Percentiles rank a stretch among this genome's conserved stretches.
phyloP scores from a whole-genome alignment of 2,329 filamentous ascomycete genomes.

The Pseudogymnoascus sp. region DNA sequence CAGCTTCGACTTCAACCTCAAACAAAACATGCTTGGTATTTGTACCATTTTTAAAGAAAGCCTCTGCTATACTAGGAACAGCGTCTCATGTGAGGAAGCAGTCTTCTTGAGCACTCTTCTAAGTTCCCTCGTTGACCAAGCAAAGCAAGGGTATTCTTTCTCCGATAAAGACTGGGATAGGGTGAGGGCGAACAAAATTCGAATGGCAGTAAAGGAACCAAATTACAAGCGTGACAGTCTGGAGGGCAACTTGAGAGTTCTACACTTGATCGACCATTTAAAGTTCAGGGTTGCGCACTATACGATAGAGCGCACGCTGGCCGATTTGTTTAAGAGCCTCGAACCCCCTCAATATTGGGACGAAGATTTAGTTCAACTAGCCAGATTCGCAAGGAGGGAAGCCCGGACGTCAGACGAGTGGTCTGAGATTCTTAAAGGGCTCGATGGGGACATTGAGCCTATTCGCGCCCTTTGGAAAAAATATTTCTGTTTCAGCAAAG shows the following conservation, averaged over 20 bases:
- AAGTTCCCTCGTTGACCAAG: conserved; percentile 48
- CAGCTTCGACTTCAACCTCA: conserved; percentile 52
- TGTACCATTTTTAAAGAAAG: conserved; percentile 59
- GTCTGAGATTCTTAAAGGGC: conserved; percentile 12
- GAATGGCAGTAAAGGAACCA: conserved; percentile 29
- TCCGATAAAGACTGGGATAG: conserved; percentile 33
- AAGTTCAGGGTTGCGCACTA: conserved; percentile 46
- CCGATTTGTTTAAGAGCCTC: conserved; percentile 22
- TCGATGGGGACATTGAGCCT: conserved; percentile 15
- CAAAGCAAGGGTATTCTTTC: conserved; percentile 49
- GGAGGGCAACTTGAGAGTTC: conserved; percentile 17
- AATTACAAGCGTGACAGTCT: conserved; percentile 38
- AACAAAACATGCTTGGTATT: conserved; percentile 50
- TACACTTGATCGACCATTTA: conserved; percentile 56
- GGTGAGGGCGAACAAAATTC: conserved; percentile 24
- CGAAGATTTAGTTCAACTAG: conserved; percentile 20
- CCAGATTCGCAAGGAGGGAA: conserved; percentile 13
- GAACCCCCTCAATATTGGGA: conserved; percentile 17
- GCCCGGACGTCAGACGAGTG: conserved; percentile 14
- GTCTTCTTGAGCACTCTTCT: conserved; percentile 45
- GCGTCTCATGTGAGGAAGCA: conserved; percentile 39
- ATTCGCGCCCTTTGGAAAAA: conserved; percentile 16
- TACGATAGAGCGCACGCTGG: conserved; percentile 29
- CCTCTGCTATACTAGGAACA: conserved; percentile 51
- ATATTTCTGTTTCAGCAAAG: neutral